phyloP scores from a whole-genome alignment of 148 eudicot species.

The Vaccinium darrowii region DNA sequence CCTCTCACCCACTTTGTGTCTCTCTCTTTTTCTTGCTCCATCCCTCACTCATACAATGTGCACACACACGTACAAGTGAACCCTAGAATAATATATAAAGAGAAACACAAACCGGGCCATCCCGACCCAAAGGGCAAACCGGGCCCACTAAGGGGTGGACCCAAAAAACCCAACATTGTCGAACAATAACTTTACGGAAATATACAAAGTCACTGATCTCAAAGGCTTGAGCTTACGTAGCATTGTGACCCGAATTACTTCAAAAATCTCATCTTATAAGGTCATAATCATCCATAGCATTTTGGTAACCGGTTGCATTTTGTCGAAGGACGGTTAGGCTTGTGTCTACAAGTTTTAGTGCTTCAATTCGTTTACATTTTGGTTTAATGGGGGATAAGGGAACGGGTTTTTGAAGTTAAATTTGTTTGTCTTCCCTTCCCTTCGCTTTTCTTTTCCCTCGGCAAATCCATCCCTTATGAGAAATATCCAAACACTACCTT shows the following conservation, averaged over 20 bases:
- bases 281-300: neutral
- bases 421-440: neutral
- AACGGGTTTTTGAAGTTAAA: neutral
- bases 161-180: no score
- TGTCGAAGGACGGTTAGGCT: no score
- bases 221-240: neutral
- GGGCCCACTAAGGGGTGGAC: no score
- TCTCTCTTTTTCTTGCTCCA: no score
- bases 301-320: neutral
- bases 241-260: neutral
- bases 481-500: neutral
- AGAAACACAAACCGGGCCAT: no score
- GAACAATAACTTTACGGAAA: neutral
- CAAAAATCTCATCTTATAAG: neutral
- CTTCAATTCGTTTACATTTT: neutral
- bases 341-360: neutral
- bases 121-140: no score
- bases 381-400: neutral
- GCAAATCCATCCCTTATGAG: neutral
- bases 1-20: no score
- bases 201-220: neutral
- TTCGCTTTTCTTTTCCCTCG: neutral
- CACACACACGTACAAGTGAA: no score
- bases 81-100: no score
- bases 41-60: no score